These are phyloP conservation scores for Maudiozyma serrabonitensis DNA, from an alignment of 805 yeast species.

Conservation along the genomic window DNA sequence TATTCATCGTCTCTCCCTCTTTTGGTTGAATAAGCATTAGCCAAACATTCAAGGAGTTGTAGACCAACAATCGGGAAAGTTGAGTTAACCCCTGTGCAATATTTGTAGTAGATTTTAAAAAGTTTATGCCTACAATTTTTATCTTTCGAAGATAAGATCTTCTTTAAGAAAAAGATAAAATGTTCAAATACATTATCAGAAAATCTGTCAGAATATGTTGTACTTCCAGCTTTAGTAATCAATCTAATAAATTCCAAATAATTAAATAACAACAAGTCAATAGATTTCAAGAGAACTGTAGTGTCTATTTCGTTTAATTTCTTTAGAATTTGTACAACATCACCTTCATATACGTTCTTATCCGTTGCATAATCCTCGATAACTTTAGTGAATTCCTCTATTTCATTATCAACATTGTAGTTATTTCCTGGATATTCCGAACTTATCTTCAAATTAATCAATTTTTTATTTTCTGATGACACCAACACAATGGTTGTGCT, in stretches of 20 bases:
- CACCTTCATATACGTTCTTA: conserved; percentile 29
- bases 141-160: conserved; percentile 31
- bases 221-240: conserved; percentile 11
- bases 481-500: conserved; percentile 37
- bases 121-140: conserved; percentile 52
- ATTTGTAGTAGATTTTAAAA: conserved; percentile 37
- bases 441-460: conserved; percentile 42
- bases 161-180: conserved; percentile 1
- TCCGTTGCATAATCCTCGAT: conserved; percentile 2
- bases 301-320: conserved; percentile 45
- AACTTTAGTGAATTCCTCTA: conserved; percentile 47
- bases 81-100: conserved; percentile 9
- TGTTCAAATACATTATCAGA: conserved; percentile 27
- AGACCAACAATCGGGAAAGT: conserved; percentile 44
- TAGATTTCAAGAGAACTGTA: conserved; percentile 51
- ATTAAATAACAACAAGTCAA: conserved; percentile 29
- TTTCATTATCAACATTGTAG: conserved; percentile 48
- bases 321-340: conserved; percentile 42
- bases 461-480: conserved; percentile 33
- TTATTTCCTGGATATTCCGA: conserved; percentile 61
- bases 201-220: conserved; percentile 18
- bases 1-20: conserved; percentile 49
- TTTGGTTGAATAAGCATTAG: conserved; percentile 39
- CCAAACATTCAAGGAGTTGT: conserved; percentile 37
- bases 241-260: conserved; percentile 31